These are phyloP conservation scores for Neocucurbitaria cava DNA, from an alignment of 2,329 filamentous ascomycete genomes.

Conservation along the genomic window DNA sequence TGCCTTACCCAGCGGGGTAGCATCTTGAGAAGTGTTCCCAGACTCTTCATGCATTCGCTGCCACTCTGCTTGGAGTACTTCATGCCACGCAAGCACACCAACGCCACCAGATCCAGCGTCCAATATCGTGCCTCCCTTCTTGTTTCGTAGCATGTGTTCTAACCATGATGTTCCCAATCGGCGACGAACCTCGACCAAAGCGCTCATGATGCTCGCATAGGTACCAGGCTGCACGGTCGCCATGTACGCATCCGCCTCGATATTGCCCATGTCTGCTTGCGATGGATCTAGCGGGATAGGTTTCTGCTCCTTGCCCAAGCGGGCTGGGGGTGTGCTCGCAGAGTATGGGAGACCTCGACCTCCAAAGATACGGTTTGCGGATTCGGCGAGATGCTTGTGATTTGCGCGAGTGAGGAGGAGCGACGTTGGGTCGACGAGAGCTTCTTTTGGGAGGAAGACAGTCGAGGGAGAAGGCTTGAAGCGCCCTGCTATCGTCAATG, in stretches of 20 bases:
- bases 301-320: constrained; percentile 64
- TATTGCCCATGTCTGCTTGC: constrained; percentile 72
- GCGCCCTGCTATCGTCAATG: constrained; percentile 74
- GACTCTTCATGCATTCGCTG: constrained; percentile 64
- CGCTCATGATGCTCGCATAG: constrained; percentile 72
- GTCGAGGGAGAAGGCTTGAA: constrained; percentile 78
- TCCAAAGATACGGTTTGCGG: constrained; percentile 78
- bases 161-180: constrained; percentile 76
- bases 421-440: constrained; percentile 73
- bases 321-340: constrained; percentile 68
- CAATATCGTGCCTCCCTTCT: constrained; percentile 69
- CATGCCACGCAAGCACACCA: constrained; percentile 76
- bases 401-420: constrained; percentile 71
- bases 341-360: constrained; percentile 79
- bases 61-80: constrained; percentile 83
- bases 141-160: constrained; percentile 66
- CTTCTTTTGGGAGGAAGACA: constrained; percentile 73
- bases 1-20: constrained; percentile 70
- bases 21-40: constrained; percentile 23
- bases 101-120: constrained; percentile 79
- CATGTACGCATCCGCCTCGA: constrained; percentile 77
- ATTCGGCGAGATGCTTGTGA: constrained; percentile 72
- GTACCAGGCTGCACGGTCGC: constrained; percentile 73
- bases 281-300: constrained; percentile 69
- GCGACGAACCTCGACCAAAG: constrained; percentile 75